Conservation (phyloP, 2,329 filamentous ascomycete genomes). For the Beauveria scarabaeidicola region DNA sequence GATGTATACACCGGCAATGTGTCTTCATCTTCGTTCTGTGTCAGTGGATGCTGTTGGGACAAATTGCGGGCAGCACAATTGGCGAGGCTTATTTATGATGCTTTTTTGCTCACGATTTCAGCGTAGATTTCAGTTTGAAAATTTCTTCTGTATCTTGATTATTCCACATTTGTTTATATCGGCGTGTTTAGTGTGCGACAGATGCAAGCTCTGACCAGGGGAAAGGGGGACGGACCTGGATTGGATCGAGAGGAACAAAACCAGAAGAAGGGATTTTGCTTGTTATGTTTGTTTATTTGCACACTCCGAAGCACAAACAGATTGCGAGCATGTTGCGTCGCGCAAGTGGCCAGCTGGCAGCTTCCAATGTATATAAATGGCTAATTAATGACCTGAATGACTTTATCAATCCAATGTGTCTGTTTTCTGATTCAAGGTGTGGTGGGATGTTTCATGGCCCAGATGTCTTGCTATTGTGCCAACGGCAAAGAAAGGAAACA, state of each 20-base stretch:
- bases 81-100: not conserved
- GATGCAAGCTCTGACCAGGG: not conserved
- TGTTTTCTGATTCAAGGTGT: too few relatives aligned
- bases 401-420: not conserved
- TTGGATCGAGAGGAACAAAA: not conserved
- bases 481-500: not conserved
- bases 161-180: not conserved
- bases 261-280: not conserved
- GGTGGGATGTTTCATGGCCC: too few relatives aligned
- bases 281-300: not conserved
- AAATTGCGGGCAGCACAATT: not conserved
- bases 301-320: not conserved
- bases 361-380: not conserved
- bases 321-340: not conserved
- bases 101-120: not conserved
- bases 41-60: not conserved
- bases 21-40: not conserved
- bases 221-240: not conserved
- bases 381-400: constrained; percentile 1
- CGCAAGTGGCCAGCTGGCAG: not conserved
- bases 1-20: not conserved
- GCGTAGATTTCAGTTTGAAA: not conserved
- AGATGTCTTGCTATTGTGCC: not conserved
- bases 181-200: not conserved
- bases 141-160: not conserved